Percentiles rank a stretch among this genome's conserved stretches.
phyloP scores from a whole-genome alignment of 768 basidiomycete genomes.

The Heimioporus sp. region DNA sequence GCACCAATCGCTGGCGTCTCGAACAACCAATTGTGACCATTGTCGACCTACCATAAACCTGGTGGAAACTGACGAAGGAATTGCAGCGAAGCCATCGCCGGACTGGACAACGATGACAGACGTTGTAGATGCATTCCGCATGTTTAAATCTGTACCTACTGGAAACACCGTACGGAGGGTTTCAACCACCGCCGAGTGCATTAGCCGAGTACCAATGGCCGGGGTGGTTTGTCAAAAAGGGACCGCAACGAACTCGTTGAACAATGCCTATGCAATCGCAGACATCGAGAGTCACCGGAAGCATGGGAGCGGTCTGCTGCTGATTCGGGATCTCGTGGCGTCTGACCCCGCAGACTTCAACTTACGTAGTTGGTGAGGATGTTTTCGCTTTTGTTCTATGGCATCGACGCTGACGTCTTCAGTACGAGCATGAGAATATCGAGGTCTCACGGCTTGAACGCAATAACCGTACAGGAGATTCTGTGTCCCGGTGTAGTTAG shows the following conservation, averaged over 20 bases:
- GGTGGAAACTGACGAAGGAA: neutral
- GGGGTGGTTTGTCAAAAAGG: constrained; percentile 15
- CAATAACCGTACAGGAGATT: neutral
- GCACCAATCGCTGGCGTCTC: neutral
- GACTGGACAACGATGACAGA: constrained; percentile 21
- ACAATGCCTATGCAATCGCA: constrained; percentile 6
- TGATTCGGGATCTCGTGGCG: constrained; percentile 15
- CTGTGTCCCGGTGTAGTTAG: neutral
- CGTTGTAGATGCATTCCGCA: constrained; percentile 14
- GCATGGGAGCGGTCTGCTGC: constrained; percentile 3
- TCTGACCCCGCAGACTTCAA: constrained; percentile 16
- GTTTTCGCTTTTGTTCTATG: neutral
- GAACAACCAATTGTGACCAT: neutral
- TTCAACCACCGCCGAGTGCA: constrained; percentile 3
- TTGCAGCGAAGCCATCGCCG: neutral
- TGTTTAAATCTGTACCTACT: constrained; percentile 8
- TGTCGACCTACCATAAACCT: neutral
- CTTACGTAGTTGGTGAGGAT: constrained; percentile 11
- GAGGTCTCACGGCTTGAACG: neutral
- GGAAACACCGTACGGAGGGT: constrained; percentile 4
- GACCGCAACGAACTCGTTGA: constrained; percentile 14
- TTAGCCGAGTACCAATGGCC: constrained; percentile 1
- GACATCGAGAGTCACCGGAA: constrained; percentile 6
- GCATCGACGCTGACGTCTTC: neutral
- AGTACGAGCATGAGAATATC: constrained; percentile 5